Conservation (phyloP, 2,329 filamentous ascomycete species). For the Curvularia verruculosa region DNA sequence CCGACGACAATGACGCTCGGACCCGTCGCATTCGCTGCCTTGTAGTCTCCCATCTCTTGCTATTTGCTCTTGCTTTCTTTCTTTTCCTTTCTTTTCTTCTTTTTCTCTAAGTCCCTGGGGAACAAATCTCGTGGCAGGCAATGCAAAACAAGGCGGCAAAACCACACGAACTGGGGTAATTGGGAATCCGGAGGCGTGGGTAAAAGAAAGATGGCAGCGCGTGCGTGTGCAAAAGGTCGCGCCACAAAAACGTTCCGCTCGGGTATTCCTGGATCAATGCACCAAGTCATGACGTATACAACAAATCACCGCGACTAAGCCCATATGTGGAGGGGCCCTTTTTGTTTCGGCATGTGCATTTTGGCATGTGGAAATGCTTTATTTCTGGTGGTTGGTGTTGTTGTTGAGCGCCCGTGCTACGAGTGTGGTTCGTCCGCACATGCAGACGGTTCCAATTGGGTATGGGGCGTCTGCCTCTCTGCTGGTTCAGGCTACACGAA, state of each 20-base stretch:
- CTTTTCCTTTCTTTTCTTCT: too few species aligned
- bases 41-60: slow-evolving; percentile 18
- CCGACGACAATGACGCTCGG: slow-evolving; percentile 55
- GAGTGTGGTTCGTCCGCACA: background rate
- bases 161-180: background rate
- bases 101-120: too few species aligned
- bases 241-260: slow-evolving; percentile 15
- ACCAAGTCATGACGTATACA: slow-evolving; percentile 27
- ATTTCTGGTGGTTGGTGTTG: slow-evolving; percentile 5
- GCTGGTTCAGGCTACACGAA: background rate
- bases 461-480: background rate
- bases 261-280: slow-evolving; percentile 12
- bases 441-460: background rate
- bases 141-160: background rate
- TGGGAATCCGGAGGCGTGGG: background rate
- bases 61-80: background rate
- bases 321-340: background rate
- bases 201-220: slow-evolving; percentile 5
- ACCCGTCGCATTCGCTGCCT: slow-evolving; percentile 12
- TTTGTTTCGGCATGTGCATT: background rate
- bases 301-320: slow-evolving; percentile 14
- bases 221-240: slow-evolving; percentile 7
- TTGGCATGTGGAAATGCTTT: slow-evolving; percentile 7
- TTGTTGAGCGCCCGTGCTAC: background rate
- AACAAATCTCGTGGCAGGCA: background rate